Percentiles rank a stretch among this genome's conserved stretches.
phyloP scores from a whole-genome alignment of 495 filamentous ascomycete species.

The Xanthoparmelia taractica region DNA sequence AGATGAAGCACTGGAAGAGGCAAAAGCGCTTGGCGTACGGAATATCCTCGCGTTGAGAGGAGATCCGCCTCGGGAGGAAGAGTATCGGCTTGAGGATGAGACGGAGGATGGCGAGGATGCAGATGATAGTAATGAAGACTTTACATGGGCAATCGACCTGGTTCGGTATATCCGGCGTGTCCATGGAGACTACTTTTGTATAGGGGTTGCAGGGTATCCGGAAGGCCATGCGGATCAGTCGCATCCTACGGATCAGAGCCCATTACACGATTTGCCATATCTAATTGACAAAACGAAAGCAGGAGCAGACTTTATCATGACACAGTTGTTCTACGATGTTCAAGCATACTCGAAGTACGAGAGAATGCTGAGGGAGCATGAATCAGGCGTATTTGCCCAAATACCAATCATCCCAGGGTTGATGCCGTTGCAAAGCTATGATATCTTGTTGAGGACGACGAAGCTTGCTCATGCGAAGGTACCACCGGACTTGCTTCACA shows the following conservation, averaged over 20 bases:
- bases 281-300: conserved; percentile 85
- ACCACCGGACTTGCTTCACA: conserved; percentile 57
- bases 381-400: conserved; percentile 76
- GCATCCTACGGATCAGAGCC: conserved; percentile 68
- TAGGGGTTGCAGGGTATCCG: conserved; percentile 90
- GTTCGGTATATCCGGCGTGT: conserved; percentile 78
- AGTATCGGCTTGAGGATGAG: conserved; percentile 61
- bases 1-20: conserved; percentile 83
- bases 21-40: conserved; percentile 83
- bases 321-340: conserved; percentile 93
- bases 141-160: conserved; percentile 83
- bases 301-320: conserved; percentile 97
- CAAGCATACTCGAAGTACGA: conserved; percentile 76
- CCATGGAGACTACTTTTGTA: conserved; percentile 92
- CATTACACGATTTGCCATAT: conserved; percentile 76
- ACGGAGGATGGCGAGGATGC: conserved; percentile 27
- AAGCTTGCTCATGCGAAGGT: conserved; percentile 86
- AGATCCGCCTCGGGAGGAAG: conserved; percentile 84
- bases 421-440: conserved; percentile 96
- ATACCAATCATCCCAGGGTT: conserved; percentile 90
- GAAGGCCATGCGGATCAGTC: conserved; percentile 94
- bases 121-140: conserved; percentile 64
- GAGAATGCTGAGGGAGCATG: conserved; percentile 65
- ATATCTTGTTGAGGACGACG: conserved; percentile 89
- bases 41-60: conserved; percentile 92